These are phyloP conservation scores for Botrytis fabae DNA, from an alignment of 2,329 filamentous ascomycete species.

Conservation along the genomic window DNA sequence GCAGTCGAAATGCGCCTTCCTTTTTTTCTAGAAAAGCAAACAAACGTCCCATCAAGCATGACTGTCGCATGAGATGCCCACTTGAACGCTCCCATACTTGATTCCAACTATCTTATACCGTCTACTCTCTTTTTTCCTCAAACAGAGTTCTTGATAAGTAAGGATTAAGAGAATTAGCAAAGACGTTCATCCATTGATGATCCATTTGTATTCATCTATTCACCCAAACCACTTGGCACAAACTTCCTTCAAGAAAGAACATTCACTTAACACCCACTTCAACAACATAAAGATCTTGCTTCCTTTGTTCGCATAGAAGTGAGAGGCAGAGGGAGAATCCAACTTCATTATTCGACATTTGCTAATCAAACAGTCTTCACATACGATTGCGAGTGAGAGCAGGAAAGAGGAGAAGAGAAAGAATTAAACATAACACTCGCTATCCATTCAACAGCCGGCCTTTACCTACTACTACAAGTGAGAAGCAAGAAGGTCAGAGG, in stretches of 20 bases:
- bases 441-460: neutral
- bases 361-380: neutral
- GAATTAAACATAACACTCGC: neutral
- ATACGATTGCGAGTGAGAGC: neutral
- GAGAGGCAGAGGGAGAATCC: neutral
- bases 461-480: neutral
- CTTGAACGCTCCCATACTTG: neutral
- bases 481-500: neutral
- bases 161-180: neutral
- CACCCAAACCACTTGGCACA: neutral
- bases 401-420: neutral
- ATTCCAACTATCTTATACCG: neutral
- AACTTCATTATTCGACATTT: neutral
- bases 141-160: neutral
- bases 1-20: slow-evolving; percentile 8
- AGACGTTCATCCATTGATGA: neutral
- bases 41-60: neutral
- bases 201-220: neutral
- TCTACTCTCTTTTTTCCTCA: neutral
- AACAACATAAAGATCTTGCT: neutral
- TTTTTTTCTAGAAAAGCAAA: neutral
- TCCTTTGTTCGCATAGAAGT: neutral
- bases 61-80: neutral
- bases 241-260: neutral
- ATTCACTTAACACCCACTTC: neutral